phyloP scores from a whole-genome alignment of 208 protist species.

The Angomonas ambiguus region DNA sequence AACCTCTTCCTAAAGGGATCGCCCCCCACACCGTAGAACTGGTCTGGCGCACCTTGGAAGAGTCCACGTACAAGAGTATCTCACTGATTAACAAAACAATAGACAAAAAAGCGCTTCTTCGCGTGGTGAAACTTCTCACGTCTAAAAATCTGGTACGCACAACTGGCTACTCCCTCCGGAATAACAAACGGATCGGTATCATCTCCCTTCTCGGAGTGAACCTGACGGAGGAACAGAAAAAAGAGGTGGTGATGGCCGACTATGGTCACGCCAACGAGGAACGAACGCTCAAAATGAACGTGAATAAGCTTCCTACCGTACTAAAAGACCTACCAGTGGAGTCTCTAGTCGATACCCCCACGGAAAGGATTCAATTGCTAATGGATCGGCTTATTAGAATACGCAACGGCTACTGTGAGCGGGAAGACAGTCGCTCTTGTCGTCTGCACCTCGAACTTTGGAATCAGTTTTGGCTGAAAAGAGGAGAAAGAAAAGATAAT shows the following conservation, averaged over 20 bases:
- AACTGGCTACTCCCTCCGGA: conserved; percentile 31
- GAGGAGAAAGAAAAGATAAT: not conserved
- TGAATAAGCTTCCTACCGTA: not conserved
- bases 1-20: conserved; percentile 39
- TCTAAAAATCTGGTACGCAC: conserved; percentile 32
- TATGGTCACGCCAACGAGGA: not conserved
- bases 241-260: conserved; percentile 11
- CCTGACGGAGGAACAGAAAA: conserved; percentile 30
- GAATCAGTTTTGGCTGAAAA: conserved; percentile 25
- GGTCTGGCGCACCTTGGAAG: conserved; percentile 47
- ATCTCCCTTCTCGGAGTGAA: conserved; percentile 28
- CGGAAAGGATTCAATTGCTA: conserved; percentile 6
- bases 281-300: not conserved
- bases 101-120: conserved; percentile 37
- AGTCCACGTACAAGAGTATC: conserved; percentile 44
- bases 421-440: conserved; percentile 32
- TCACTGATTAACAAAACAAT: conserved; percentile 36
- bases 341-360: not conserved
- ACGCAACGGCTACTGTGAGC: conserved; percentile 71
- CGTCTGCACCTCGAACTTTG: conserved; percentile 83
- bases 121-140: conserved; percentile 59
- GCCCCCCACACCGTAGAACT: conserved; percentile 47
- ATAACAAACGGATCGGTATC: conserved; percentile 51
- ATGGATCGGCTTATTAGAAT: conserved; percentile 45
- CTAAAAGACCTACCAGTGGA: not conserved